Evolutionary conservation across 1,139 yeast genomes (phyloP).

Genomic region (Sugiyamaella novakii): DNA sequence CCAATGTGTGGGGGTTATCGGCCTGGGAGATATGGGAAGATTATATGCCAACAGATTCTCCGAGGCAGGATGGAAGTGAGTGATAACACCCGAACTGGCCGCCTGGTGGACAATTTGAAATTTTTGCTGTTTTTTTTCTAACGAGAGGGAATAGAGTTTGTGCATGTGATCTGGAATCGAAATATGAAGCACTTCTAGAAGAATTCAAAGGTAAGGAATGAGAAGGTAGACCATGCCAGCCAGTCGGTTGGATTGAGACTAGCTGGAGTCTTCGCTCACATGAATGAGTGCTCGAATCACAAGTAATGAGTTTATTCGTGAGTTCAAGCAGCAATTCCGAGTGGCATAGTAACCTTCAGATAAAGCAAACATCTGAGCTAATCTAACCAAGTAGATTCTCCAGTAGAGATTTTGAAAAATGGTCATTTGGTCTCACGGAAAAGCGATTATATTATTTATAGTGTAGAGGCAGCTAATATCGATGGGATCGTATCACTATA

Average conservation of each 20-base stretch:
- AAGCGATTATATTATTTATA: constrained; percentile 80
- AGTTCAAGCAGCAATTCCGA: no score
- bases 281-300: no score
- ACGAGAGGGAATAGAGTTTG: constrained; percentile 51
- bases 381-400: constrained; percentile 10
- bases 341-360: no score
- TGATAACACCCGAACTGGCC: constrained; percentile 9
- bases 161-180: constrained; percentile 84
- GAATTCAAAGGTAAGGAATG: constrained; percentile 45
- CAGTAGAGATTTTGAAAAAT: constrained; percentile 60
- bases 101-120: background rate
- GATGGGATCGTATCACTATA: constrained; percentile 67
- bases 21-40: constrained; percentile 95
- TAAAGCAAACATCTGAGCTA: no score
- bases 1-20: constrained; percentile 82
- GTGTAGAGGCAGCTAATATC: constrained; percentile 79
- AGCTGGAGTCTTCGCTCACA: no score
- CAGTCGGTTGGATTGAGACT: no score
- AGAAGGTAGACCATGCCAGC: no score
- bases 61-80: constrained; percentile 75
- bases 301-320: no score
- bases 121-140: background rate
- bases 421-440: constrained; percentile 83
- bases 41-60: constrained; percentile 78
- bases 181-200: constrained; percentile 51